These are phyloP conservation scores for Candida corydali DNA, from an alignment of 805 yeast species.

Conservation along the genomic window DNA sequence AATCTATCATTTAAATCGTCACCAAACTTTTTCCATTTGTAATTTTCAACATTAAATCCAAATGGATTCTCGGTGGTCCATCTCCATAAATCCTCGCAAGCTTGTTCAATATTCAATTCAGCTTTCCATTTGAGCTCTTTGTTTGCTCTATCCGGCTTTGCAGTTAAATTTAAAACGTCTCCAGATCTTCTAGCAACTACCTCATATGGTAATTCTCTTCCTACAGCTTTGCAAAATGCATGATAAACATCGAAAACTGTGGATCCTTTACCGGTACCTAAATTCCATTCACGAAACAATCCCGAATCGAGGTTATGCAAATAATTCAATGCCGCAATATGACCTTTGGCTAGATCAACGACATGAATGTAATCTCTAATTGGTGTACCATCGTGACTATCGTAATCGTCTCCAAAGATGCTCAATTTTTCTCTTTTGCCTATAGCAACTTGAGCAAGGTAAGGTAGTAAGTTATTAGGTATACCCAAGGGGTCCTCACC, in stretches of 20 bases:
- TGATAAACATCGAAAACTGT: conserved; percentile 69
- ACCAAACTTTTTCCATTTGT: conserved; percentile 28
- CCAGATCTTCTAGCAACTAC: conserved; percentile 69
- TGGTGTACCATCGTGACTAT: conserved; percentile 74
- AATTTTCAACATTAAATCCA: conserved; percentile 44
- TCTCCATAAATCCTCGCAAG: conserved; percentile 72
- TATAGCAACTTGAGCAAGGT: conserved; percentile 71
- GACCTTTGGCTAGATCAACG: conserved; percentile 75
- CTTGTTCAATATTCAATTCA: conserved; percentile 49
- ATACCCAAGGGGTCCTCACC: conserved; percentile 81
- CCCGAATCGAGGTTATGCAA: conserved; percentile 42
- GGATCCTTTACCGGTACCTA: conserved; percentile 78
- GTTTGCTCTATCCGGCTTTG: conserved; percentile 64
- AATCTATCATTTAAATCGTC: conserved; percentile 27
- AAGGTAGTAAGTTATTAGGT: conserved; percentile 75
- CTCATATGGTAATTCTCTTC: conserved; percentile 59
- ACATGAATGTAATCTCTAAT: conserved; percentile 81
- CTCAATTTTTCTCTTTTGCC: conserved; percentile 62
- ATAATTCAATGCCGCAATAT: conserved; percentile 63
- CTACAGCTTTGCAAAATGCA: conserved; percentile 63
- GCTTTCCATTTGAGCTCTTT: conserved; percentile 65
- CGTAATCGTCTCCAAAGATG: conserved; percentile 73
- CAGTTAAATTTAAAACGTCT: conserved; percentile 73
- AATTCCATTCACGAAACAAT: conserved; percentile 72
- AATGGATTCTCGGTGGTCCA: conserved; percentile 70